Base-by-base conservation (phyloP, 2,329 filamentous ascomycete species). In the Trichophaea hybrida region DNA sequence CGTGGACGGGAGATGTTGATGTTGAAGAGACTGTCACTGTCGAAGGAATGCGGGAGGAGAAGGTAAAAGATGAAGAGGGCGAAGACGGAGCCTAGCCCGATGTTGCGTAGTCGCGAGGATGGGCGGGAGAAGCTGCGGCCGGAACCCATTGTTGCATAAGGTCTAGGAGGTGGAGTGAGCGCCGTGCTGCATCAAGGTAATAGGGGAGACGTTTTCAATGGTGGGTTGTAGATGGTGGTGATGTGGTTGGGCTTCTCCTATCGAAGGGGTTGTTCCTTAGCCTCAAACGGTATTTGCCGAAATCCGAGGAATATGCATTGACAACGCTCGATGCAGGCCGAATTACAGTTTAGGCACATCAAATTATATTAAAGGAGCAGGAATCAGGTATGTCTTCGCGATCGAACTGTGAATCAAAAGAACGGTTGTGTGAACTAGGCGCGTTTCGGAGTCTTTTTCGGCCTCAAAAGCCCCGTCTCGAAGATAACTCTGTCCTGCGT, bases 111-210 rank as follows among this genome's bases (percentile, higher is more conserved):
- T 10, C 53, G 53, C 35, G 35, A 32, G 13, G 51, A 33, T 2
- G 46, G n/a, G 51, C 51, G 51, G 24, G 13, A 24, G 51, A 54
- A 54, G 51, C n/a, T 33, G 10, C 51, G 51, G 51, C 51, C 51
- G 51, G 51, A n/a, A 31, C 51, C 51, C 51, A 54, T 54, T 17
- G n/a, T 50, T 13, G 5, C 10, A 7, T 24, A 3, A 24, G 24
- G 38, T 43, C n/a, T 43, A 15, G 10, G n/a, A 15, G 10, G 38
- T 43, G 38, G 10, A 43, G n/a, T 10, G 38, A 43, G 38, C n/a
- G 38, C 38, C 4, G 38, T 43, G 38, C 10, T 4, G 38, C 38
- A 43, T 43, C 38, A 43, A 43, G 24, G 24, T 24, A 24, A 24
- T 24, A 24, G 24, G 24, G 24, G 24, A 24, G 24, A 24, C 24